Conservation (phyloP, 2,329 filamentous ascomycete species). For the Metarhizium robertsii region DNA sequence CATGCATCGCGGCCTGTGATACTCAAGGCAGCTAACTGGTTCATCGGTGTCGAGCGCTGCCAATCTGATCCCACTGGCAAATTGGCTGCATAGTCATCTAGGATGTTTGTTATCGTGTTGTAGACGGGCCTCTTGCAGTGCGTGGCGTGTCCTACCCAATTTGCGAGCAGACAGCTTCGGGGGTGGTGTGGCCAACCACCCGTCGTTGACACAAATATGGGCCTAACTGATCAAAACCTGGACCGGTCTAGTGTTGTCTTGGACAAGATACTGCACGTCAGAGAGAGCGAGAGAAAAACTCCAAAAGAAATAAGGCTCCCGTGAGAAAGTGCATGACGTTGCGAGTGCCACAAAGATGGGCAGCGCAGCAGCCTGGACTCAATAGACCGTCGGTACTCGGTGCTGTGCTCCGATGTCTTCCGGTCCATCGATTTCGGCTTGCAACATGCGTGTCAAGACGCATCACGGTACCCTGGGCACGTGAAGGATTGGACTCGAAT, state of each 20-base stretch:
- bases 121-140: neutral
- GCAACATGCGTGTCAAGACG: too few relatives aligned
- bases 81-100: neutral
- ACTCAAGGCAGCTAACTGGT: neutral
- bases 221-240: neutral
- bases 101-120: neutral
- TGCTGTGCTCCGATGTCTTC: too few relatives aligned
- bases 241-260: neutral
- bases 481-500: too few relatives aligned
- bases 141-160: neutral
- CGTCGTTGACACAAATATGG: neutral
- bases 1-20: neutral
- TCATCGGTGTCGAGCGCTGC: neutral
- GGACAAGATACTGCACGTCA: too few relatives aligned
- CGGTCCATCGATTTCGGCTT: too few relatives aligned
- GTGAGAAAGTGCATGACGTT: too few relatives aligned
- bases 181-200: neutral
- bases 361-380: too few relatives aligned
- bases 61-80: neutral
- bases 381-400: too few relatives aligned
- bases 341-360: too few relatives aligned
- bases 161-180: neutral
- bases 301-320: too few relatives aligned
- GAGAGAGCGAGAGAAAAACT: too few relatives aligned
- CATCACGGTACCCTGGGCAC: too few relatives aligned